Evolutionary conservation across 805 yeast genomes (phyloP).

Genomic region (Priceomyces carsonii): DNA sequence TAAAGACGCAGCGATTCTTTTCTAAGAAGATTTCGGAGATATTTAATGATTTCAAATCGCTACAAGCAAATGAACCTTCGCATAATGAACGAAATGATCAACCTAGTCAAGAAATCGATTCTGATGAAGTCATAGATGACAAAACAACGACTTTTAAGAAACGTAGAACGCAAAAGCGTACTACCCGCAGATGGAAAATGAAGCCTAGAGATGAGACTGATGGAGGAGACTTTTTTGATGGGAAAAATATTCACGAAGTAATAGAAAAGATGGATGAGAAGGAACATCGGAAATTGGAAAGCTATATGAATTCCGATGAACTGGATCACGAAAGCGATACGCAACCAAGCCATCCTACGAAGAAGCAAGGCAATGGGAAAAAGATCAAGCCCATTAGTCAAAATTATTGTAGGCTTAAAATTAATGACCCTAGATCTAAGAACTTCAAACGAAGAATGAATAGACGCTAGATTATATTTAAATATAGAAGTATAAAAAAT

Average conservation of each 20-base stretch:
- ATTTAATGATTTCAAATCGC: conserved; percentile 45
- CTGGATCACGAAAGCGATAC: conserved; percentile 10
- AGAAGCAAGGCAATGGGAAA: conserved; percentile 9
- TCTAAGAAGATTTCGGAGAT: conserved; percentile 43
- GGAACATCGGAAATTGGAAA: conserved; percentile 17
- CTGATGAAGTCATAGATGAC: conserved; percentile 8
- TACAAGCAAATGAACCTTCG: conserved; percentile 21
- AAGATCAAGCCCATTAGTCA: conserved; percentile 38
- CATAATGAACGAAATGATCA: conserved; percentile 13
- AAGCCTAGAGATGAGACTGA: conserved; percentile 33
- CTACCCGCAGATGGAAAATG: conserved; percentile 52
- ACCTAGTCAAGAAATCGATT: conserved; percentile 8
- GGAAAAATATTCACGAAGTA: conserved; percentile 44
- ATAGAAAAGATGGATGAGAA: conserved; percentile 34
- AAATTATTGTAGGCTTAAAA: conserved; percentile 55
- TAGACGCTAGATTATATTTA: not conserved
- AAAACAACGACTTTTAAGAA: conserved; percentile 20
- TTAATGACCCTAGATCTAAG: conserved; percentile 47
- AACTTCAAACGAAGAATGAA: conserved; percentile 32
- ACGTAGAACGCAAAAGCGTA: conserved; percentile 50
- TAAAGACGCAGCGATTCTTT: conserved; percentile 35
- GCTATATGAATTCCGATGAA: conserved; percentile 21
- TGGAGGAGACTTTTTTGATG: conserved; percentile 29
- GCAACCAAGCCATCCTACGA: conserved; percentile 13
- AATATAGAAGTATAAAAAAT: not conserved